Conservation (phyloP, 2,329 filamentous ascomycete species). For the Calcarisporium arbuscula region DNA sequence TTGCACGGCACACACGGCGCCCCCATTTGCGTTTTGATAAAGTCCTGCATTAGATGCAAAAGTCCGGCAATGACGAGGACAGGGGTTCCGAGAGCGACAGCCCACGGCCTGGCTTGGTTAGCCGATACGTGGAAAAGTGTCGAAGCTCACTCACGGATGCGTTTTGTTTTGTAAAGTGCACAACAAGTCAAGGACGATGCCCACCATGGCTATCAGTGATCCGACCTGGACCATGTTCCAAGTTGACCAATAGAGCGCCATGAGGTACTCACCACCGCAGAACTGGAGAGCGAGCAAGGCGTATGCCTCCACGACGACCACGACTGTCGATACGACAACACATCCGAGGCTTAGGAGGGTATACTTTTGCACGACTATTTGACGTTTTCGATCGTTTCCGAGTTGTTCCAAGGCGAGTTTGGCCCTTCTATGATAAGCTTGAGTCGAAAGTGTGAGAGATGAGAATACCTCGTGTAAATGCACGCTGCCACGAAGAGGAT, state of each 20-base stretch:
- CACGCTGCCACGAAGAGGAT: slow-evolving; percentile 39
- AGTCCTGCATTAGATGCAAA: slow-evolving; percentile 41
- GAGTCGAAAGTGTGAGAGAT: background rate
- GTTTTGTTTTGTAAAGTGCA: slow-evolving; percentile 42
- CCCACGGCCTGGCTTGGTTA: slow-evolving; percentile 39
- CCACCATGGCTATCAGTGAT: slow-evolving; percentile 50
- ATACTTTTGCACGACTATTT: slow-evolving; percentile 32
- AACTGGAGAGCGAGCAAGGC: slow-evolving; percentile 48
- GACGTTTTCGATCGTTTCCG: slow-evolving; percentile 23
- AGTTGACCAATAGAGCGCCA: slow-evolving; percentile 54
- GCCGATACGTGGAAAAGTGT: background rate
- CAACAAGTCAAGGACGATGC: slow-evolving; percentile 47
- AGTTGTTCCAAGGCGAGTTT: slow-evolving; percentile 30
- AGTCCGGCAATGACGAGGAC: slow-evolving; percentile 52
- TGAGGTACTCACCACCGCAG: slow-evolving; percentile 54
- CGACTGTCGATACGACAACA: slow-evolving; percentile 35
- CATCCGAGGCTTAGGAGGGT: slow-evolving; percentile 38
- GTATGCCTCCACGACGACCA: slow-evolving; percentile 50
- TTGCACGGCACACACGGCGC: too few relatives aligned
- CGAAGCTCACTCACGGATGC: slow-evolving; percentile 42
- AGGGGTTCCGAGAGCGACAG: slow-evolving; percentile 52
- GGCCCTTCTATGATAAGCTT: slow-evolving; percentile 22
- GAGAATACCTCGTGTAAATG: slow-evolving; percentile 30
- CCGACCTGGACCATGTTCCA: slow-evolving; percentile 56
- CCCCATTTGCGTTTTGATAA: too few relatives aligned